Percentiles rank a stretch among this genome's conserved stretches.
Conservation (phyloP, 2,329 filamentous ascomycete genomes). For the Fusarium sp. region DNA sequence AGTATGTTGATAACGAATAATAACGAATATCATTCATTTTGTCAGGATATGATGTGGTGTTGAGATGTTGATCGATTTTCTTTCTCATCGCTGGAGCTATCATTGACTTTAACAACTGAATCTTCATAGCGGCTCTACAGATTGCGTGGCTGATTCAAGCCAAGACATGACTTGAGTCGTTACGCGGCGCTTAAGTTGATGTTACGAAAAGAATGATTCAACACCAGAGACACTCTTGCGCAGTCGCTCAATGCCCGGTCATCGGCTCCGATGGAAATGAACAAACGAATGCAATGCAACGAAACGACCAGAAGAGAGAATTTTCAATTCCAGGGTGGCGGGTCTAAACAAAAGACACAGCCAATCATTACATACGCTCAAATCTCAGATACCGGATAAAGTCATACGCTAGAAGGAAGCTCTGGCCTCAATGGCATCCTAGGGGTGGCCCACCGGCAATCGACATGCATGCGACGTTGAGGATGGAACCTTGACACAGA, state of each 20-base stretch:
- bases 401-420: slow-evolving; percentile 31
- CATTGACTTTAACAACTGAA: neutral
- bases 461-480: slow-evolving; percentile 21
- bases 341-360: neutral
- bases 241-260: slow-evolving; percentile 27
- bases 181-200: slow-evolving; percentile 24
- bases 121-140: neutral
- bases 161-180: slow-evolving; percentile 18
- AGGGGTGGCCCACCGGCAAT: slow-evolving; percentile 32
- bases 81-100: neutral
- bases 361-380: slow-evolving; percentile 34
- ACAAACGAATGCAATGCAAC: slow-evolving; percentile 11
- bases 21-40: neutral
- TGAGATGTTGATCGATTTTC: neutral
- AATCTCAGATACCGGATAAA: slow-evolving; percentile 25
- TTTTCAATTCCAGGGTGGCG: slow-evolving; percentile 38
- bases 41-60: neutral
- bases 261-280: slow-evolving; percentile 38
- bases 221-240: neutral
- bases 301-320: slow-evolving; percentile 24
- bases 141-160: slow-evolving; percentile 5
- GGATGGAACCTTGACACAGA: slow-evolving; percentile 7
- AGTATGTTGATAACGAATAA: neutral
- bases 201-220: slow-evolving; percentile 32
- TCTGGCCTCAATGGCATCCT: slow-evolving; percentile 10